A percentile compares a stretch with the other conserved stretches of the same genome.
These are phyloP conservation scores for Polytrichum formosum DNA, from an alignment of 225 moss, liverwort and hornwort species.

Conservation along the genomic window DNA sequence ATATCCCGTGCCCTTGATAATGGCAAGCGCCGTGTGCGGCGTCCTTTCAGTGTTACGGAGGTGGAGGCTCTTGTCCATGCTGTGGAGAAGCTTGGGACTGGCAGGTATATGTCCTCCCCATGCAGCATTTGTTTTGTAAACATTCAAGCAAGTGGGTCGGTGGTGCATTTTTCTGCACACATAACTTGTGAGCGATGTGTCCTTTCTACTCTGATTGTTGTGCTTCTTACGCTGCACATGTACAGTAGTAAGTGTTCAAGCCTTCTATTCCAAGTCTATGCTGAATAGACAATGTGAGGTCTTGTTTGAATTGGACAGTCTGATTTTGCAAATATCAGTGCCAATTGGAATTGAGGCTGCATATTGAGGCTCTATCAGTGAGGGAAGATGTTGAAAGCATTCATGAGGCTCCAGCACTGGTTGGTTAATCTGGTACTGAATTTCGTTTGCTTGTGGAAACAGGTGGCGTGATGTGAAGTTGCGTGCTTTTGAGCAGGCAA, in stretches of 20 bases:
- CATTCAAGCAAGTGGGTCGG: no score
- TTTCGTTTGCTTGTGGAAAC: slow-evolving; percentile 7
- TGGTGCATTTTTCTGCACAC: no score
- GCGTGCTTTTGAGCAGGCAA: slow-evolving; percentile 96
- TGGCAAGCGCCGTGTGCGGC: slow-evolving; percentile 75
- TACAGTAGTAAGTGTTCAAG: no score
- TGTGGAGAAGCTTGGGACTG: slow-evolving; percentile 98
- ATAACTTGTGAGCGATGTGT: no score
- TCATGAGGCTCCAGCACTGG: neutral
- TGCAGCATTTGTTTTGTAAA: no score
- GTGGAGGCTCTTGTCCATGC: slow-evolving; percentile 96
- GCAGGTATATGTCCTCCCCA: slow-evolving; percentile 54
- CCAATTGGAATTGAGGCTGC: neutral
- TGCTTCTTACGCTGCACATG: no score
- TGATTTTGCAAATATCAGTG: neutral
- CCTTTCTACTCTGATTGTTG: no score
- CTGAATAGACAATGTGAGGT: no score
- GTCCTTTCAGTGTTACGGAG: slow-evolving; percentile 92
- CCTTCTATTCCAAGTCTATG: no score
- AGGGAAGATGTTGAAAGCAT: no score
- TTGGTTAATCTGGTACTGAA: neutral
- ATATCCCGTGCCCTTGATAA: slow-evolving; percentile 54
- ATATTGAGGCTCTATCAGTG: neutral
- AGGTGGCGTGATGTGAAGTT: slow-evolving; percentile 99
- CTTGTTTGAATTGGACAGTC: no score